Evolutionary conservation across 768 basidiomycete species (phyloP).

Genomic region (Russula compacta): DNA sequence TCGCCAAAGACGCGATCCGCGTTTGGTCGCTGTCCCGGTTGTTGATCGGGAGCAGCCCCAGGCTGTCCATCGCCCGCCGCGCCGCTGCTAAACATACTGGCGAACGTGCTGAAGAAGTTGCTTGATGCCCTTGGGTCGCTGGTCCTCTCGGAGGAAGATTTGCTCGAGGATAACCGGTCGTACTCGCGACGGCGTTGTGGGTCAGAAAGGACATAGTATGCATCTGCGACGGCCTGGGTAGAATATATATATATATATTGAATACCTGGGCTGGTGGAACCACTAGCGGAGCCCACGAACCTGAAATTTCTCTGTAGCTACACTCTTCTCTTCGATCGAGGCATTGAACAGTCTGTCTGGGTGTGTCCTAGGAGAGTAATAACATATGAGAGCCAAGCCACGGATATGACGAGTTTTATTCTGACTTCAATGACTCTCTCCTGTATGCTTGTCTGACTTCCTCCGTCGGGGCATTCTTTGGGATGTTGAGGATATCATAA

Average conservation of each 20-base stretch:
- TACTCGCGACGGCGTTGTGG: conserved; percentile 62
- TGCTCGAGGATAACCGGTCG: conserved; percentile 54
- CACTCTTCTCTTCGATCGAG: conserved; percentile 56
- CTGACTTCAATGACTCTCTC: conserved; percentile 65
- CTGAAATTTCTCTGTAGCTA: conserved; percentile 81
- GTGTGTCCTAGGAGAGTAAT: conserved; percentile 62
- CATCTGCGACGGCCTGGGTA: conserved; percentile 78
- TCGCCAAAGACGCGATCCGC: conserved; percentile 79
- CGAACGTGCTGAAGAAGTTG: conserved; percentile 70
- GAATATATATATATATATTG: background rate
- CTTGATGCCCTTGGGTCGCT: conserved; percentile 58
- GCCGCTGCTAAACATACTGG: conserved; percentile 50
- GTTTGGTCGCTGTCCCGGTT: conserved; percentile 45
- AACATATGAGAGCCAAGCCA: conserved; percentile 10
- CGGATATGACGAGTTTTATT: background rate
- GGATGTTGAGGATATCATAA: conserved; percentile 51
- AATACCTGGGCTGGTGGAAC: background rate
- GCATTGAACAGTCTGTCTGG: conserved; percentile 76
- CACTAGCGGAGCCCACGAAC: conserved; percentile 28
- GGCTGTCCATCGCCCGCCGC: conserved; percentile 23
- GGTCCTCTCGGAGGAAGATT: conserved; percentile 41
- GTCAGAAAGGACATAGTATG: conserved; percentile 90
- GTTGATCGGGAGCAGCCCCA: conserved; percentile 25
- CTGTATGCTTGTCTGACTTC: conserved; percentile 73
- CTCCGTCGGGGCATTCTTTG: conserved; percentile 52